These are phyloP conservation scores for Lactarius psammicola DNA, from an alignment of 768 basidiomycete species.

Conservation along the genomic window DNA sequence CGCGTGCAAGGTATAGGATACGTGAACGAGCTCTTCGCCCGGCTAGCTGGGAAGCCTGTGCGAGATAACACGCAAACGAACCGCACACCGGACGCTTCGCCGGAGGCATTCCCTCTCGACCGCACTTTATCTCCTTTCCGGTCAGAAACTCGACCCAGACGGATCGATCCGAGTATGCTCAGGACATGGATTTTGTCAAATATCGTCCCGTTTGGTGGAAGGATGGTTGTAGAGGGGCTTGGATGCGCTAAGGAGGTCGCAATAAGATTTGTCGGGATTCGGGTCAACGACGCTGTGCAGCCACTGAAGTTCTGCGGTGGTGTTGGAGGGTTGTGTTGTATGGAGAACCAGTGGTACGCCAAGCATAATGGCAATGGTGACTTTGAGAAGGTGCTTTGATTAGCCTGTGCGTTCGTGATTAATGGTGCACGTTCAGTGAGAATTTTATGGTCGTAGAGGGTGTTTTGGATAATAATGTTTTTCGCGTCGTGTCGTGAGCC, in stretches of 20 bases:
- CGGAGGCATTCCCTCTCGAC: conserved; percentile 56
- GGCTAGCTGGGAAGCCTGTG: too few relatives aligned
- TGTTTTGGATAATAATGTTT: not conserved
- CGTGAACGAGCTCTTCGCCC: too few relatives aligned
- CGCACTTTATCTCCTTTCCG: conserved; percentile 40
- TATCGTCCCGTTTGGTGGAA: conserved; percentile 71
- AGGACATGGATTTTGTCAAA: conserved; percentile 52
- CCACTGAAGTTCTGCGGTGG: conserved; percentile 62
- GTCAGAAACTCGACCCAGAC: conserved; percentile 31
- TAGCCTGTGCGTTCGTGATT: not conserved
- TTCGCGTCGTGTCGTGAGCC: not conserved
- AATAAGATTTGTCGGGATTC: conserved; percentile 55
- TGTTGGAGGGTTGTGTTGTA: conserved; percentile 67
- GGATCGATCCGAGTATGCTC: conserved; percentile 20
- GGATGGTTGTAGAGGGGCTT: conserved; percentile 74
- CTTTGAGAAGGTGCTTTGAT: conserved; percentile 54
- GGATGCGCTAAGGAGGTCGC: conserved; percentile 38
- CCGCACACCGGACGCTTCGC: too few relatives aligned
- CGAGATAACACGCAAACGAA: too few relatives aligned
- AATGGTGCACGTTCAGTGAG: not conserved
- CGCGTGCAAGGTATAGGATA: too few relatives aligned
- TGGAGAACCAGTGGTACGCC: conserved; percentile 69
- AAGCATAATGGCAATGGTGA: conserved; percentile 67
- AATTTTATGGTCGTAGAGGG: not conserved
- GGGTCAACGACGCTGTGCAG: conserved; percentile 74